Conservation (phyloP, 441 rosid genomes). For the Brassica balearica region DNA sequence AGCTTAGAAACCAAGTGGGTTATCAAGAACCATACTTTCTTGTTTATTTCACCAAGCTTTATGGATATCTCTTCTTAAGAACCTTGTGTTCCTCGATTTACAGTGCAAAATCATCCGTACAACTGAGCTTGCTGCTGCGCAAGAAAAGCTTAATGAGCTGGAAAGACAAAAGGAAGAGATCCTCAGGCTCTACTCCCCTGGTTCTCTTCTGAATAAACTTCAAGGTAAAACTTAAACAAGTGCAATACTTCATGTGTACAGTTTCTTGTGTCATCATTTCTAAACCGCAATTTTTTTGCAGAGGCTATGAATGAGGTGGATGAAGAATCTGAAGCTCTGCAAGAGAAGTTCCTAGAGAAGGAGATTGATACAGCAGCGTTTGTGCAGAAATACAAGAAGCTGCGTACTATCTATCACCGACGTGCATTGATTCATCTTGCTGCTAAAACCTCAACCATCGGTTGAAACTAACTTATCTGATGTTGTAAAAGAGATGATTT, state of each 20-base stretch:
- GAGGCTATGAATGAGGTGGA: slow-evolving; percentile 73
- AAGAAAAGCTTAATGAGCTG: slow-evolving; percentile 80
- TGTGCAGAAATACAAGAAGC: slow-evolving; percentile 80
- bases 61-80: background rate
- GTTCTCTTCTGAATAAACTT: slow-evolving; percentile 69
- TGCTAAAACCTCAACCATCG: slow-evolving; percentile 58
- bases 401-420: slow-evolving; percentile 69
- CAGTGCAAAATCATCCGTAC: slow-evolving; percentile 96
- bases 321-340: slow-evolving; percentile 73
- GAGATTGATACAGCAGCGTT: slow-evolving; percentile 72
- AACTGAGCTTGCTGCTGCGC: slow-evolving; percentile 85
- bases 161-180: slow-evolving; percentile 78
- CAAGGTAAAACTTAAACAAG: slow-evolving; percentile 60
- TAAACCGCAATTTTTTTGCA: slow-evolving; percentile 32
- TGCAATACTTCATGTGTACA: background rate
- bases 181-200: slow-evolving; percentile 68
- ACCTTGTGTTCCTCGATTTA: background rate
- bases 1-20: slow-evolving; percentile 85
- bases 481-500: background rate
- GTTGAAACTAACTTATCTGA: background rate
- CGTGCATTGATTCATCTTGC: slow-evolving; percentile 78
- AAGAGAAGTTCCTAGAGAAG: slow-evolving; percentile 65
- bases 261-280: slow-evolving; percentile 7
- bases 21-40: slow-evolving; percentile 10
- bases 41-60: too few relatives aligned